Evolutionary conservation across 2,329 filamentous ascomycete species (phyloP), one percentile per base, ranked within the genome.

Genomic region (Aspergillus tubingensis): DNA sequence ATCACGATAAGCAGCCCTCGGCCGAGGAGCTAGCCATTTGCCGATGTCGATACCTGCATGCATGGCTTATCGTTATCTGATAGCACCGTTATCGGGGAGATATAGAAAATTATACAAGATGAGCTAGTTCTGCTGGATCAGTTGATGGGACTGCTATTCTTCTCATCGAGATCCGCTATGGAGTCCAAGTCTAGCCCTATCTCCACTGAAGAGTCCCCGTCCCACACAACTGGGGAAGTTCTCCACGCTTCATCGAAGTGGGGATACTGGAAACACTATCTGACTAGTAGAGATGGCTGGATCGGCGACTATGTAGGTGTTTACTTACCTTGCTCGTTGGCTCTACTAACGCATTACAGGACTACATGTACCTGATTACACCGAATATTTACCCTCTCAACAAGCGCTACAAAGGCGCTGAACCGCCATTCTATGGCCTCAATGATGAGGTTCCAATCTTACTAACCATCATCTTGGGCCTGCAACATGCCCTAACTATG

Each of bases 341-440:
- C 11, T 17, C 11, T 3, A 32, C 56, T 67, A n/a, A 65, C 25
- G 11, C 3, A 7, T 15, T 54, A 8, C 17, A 70, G 67, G 82
- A 85, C 68, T 85, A 85, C 76, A 77, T 72, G 17, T 84, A 83
- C 64, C 77, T 85, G 5, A 81, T 85, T 73, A 82, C 75, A 19
- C 83, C 82, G 1, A 83, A 84, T 47, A 70, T 85, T 6, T 82
- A 82, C 2, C 84, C 84, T 59, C 75, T 84, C 72, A 82, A 81
- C 49, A 72, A 77, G 65, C 73, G 65, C 74, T 62, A 78, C 78
- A 53, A 74, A 77, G 62, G 74, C 36, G 76, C 79, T 64, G 80
- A 83, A n/a, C 86, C 89, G 32, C 91, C 91, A 0, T 95, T 96
- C 76, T 95, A 94, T 70, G 91, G 91, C n/a, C 85, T 94, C 41